phyloP scores from a whole-genome alignment of 306 rosid genomes.

The Carpinus fangiana region DNA sequence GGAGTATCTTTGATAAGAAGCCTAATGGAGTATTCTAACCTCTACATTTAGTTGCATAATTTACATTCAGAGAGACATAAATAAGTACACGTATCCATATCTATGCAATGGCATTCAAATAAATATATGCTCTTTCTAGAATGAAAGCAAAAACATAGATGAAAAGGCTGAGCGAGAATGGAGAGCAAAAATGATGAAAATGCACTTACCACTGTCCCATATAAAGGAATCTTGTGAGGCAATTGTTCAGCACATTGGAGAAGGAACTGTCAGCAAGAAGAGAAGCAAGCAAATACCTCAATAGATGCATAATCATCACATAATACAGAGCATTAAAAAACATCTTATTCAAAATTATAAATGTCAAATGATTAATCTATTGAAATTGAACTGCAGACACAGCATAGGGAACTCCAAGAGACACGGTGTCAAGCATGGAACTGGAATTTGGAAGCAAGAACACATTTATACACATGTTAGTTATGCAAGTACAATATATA shows the following conservation, averaged over 20 bases:
- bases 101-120: not conserved
- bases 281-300: slow-evolving; percentile 19
- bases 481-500: too few species aligned
- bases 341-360: not conserved
- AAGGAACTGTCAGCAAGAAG: slow-evolving; percentile 65
- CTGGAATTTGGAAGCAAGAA: not conserved
- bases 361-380: not conserved
- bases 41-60: not conserved
- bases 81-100: not conserved
- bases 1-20: too few species aligned
- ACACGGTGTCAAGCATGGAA: not conserved
- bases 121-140: not conserved
- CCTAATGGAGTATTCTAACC: not conserved
- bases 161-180: not conserved
- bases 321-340: not conserved
- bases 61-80: not conserved
- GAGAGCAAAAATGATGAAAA: slow-evolving; percentile 2
- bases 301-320: slow-evolving; percentile 7
- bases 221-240: slow-evolving; percentile 90
- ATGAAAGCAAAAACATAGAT: slow-evolving; percentile 8
- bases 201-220: slow-evolving; percentile 77
- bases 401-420: not conserved
- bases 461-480: not conserved
- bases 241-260: slow-evolving; percentile 75
- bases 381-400: not conserved